These are phyloP conservation scores for Thalassiosira exigua DNA, from an alignment of 352 stramenopile species.

Conservation along the genomic window DNA sequence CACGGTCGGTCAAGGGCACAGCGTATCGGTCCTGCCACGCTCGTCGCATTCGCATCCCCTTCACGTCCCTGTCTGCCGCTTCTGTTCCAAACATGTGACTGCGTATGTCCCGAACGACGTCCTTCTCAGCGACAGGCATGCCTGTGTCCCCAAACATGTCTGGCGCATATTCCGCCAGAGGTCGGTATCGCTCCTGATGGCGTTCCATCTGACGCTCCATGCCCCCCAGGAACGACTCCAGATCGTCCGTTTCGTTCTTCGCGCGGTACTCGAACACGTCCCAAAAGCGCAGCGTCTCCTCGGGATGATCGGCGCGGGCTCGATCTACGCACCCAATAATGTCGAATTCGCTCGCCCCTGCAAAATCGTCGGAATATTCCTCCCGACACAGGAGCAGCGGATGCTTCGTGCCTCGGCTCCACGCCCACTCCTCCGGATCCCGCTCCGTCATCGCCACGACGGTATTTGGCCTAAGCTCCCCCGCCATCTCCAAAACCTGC, in stretches of 20 bases:
- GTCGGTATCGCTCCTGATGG: constrained; percentile 47
- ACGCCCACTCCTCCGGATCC: constrained; percentile 42
- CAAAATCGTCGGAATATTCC: constrained; percentile 39
- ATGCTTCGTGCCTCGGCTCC: constrained; percentile 49
- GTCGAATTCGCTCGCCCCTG: constrained; percentile 55
- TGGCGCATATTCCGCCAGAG: constrained; percentile 38
- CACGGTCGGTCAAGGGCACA: no score
- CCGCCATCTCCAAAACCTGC: constrained; percentile 37
- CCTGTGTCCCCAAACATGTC: constrained; percentile 56
- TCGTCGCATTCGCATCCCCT: no score
- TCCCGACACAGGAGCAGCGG: constrained; percentile 42
- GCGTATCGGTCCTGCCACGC: no score
- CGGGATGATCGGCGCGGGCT: constrained; percentile 1
- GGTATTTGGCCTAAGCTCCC: constrained; percentile 4
- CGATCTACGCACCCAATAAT: constrained; percentile 45
- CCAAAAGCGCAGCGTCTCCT: constrained; percentile 42
- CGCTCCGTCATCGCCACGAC: constrained; percentile 53
- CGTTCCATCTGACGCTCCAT: constrained; percentile 56
- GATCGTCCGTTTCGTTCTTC: constrained; percentile 17
- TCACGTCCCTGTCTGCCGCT: no score
- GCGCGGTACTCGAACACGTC: constrained; percentile 55
- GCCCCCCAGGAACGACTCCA: constrained; percentile 24
- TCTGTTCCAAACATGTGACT: no score
- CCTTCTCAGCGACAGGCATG: no score
- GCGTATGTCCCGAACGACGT: no score